Conservation (phyloP, 768 basidiomycete genomes). For the Pleurotus tuber-regium region DNA sequence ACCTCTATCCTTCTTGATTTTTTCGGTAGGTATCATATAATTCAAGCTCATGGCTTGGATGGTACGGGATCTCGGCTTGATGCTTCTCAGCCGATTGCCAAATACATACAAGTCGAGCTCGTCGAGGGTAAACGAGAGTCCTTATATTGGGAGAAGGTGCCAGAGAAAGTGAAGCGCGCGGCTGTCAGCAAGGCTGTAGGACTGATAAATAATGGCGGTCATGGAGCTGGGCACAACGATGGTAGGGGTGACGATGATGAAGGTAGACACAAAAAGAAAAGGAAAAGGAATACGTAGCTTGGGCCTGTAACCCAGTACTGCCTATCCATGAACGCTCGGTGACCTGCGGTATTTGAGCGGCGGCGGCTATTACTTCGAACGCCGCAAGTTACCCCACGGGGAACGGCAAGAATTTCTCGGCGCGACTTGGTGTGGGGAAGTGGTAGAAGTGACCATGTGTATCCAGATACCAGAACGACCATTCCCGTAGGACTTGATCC, state of each 20-base stretch:
- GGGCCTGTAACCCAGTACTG: too few species aligned
- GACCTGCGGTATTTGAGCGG: too few species aligned
- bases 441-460: too few species aligned
- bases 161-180: constrained; percentile 62
- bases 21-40: constrained; percentile 34
- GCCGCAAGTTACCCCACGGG: too few species aligned
- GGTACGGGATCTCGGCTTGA: constrained; percentile 32
- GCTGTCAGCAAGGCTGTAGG: constrained; percentile 52
- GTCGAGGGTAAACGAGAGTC: constrained; percentile 64
- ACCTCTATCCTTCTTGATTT: constrained; percentile 41
- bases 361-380: too few species aligned
- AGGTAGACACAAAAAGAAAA: neutral
- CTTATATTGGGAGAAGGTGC: constrained; percentile 79
- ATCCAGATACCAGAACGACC: too few species aligned
- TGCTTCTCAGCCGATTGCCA: constrained; percentile 1
- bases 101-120: constrained; percentile 46
- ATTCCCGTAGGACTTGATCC: too few species aligned
- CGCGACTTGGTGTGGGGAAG: too few species aligned
- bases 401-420: too few species aligned
- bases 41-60: constrained; percentile 56
- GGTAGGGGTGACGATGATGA: neutral
- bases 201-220: neutral
- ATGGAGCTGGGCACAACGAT: constrained; percentile 6
- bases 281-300: too few species aligned
- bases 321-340: too few species aligned